A percentile compares a stretch with the other conserved stretches of the same genome.
phyloP scores from a whole-genome alignment of 2,329 filamentous ascomycete species.

The Pestalotiopsis sp. region DNA sequence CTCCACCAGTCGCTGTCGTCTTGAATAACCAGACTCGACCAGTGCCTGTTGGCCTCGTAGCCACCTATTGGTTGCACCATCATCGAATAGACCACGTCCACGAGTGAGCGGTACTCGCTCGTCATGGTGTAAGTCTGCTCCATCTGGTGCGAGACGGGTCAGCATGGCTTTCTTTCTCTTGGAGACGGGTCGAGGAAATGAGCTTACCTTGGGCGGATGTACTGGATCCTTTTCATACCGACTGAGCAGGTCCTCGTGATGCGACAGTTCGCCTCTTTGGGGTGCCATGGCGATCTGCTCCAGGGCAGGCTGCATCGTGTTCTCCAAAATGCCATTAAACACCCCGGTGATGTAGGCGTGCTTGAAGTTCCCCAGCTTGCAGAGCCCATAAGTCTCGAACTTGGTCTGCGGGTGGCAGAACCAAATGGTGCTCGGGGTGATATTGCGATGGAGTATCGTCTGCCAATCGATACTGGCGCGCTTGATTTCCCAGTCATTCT shows the following conservation, averaged over 20 bases:
- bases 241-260: constrained; percentile 20
- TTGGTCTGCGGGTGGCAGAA: constrained; percentile 47
- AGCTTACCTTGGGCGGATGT: constrained; percentile 27
- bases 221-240: constrained; percentile 14
- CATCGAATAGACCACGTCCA: constrained; percentile 31
- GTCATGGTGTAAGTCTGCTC: constrained; percentile 31
- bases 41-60: neutral
- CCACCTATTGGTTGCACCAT: constrained; percentile 24
- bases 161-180: neutral
- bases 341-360: constrained; percentile 42
- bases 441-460: constrained; percentile 51
- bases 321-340: constrained; percentile 19
- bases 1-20: neutral
- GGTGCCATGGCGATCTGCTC: constrained; percentile 27
- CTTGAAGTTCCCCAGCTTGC: constrained; percentile 54
- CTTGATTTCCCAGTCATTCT: constrained; percentile 12
- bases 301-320: constrained; percentile 2
- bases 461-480: constrained; percentile 46
- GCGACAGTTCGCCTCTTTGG: constrained; percentile 10
- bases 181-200: too few relatives aligned
- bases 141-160: constrained; percentile 14
- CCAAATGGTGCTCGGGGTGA: constrained; percentile 50
- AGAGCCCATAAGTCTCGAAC: constrained; percentile 51
- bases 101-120: constrained; percentile 31
- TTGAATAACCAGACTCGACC: constrained; percentile 11